These are phyloP conservation scores for Solanum okadae DNA, from an alignment of 257 asterid genomes.

Conservation along the genomic window DNA sequence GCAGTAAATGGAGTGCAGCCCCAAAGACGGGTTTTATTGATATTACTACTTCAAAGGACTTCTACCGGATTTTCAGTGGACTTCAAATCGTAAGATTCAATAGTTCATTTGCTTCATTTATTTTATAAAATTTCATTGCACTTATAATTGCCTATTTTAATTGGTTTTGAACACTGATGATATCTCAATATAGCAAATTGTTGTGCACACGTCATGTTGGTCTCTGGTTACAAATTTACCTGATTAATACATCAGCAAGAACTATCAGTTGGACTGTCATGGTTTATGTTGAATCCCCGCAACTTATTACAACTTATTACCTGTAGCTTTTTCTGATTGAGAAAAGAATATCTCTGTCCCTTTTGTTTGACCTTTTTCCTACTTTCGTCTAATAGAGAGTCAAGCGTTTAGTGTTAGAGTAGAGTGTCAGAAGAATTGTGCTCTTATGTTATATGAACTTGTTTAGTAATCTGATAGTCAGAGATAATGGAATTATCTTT, in stretches of 20 bases:
- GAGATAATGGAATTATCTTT: not conserved
- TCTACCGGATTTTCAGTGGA: constrained; percentile 87
- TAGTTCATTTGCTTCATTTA: not conserved
- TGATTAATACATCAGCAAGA: not conserved
- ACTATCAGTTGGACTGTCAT: not conserved
- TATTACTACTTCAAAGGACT: constrained; percentile 92
- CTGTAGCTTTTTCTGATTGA: not conserved
- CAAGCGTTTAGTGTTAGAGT: not conserved
- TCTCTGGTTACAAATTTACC: not conserved
- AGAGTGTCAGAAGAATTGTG: not conserved
- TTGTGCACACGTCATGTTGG: not conserved
- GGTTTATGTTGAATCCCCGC: not conserved
- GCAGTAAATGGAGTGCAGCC: constrained; percentile 85
- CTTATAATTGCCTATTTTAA: not conserved
- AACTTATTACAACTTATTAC: not conserved
- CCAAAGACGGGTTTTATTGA: constrained; percentile 94
- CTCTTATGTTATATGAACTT: not conserved
- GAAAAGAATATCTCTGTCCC: not conserved
- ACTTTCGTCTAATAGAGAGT: not conserved
- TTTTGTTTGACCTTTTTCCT: not conserved
- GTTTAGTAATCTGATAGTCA: not conserved
- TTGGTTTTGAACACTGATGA: not conserved
- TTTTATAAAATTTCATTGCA: not conserved
- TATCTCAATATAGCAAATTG: not conserved
- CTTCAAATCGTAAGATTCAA: constrained; percentile 65